Percentiles rank a stretch among this genome's conserved stretches.
These are phyloP conservation scores for Tulasnella sp. DNA, from an alignment of 768 basidiomycete species.

Conservation along the genomic window DNA sequence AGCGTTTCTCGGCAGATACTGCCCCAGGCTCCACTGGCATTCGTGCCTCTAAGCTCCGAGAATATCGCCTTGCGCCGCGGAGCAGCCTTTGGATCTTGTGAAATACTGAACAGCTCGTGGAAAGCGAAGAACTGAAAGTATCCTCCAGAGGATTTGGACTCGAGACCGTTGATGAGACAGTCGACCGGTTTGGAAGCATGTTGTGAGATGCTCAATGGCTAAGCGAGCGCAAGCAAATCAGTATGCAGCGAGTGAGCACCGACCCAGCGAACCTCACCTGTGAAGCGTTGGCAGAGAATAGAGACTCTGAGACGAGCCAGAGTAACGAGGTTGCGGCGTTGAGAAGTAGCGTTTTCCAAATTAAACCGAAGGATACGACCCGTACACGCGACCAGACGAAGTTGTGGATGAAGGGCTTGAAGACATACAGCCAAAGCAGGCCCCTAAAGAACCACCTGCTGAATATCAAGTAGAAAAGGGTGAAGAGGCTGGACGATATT, in stretches of 20 bases:
- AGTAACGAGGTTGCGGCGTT: constrained; percentile 55
- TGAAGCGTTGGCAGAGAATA: constrained; percentile 64
- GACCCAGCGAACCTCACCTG: constrained; percentile 50
- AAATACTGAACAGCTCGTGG: constrained; percentile 59
- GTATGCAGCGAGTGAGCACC: neutral
- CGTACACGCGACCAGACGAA: constrained; percentile 48
- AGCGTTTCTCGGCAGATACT: constrained; percentile 62
- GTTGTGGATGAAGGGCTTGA: constrained; percentile 60
- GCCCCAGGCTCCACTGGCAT: constrained; percentile 56
- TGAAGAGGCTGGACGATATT: constrained; percentile 44
- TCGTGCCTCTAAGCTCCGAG: constrained; percentile 67
- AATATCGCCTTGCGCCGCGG: constrained; percentile 62
- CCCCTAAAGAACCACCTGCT: constrained; percentile 57
- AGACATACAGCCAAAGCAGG: constrained; percentile 43
- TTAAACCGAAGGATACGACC: constrained; percentile 42
- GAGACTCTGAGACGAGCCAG: constrained; percentile 66
- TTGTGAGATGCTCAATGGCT: constrained; percentile 56
- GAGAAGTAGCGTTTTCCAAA: constrained; percentile 56
- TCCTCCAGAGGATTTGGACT: constrained; percentile 56
- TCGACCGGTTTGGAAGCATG: constrained; percentile 57
- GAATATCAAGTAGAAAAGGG: constrained; percentile 53
- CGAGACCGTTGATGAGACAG: constrained; percentile 65
- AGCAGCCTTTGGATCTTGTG: constrained; percentile 50
- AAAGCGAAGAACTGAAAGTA: constrained; percentile 59
- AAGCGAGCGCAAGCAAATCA: constrained; percentile 1